These are phyloP conservation scores for Diutina ranongensis DNA, from an alignment of 1,139 yeast species.

Conservation along the genomic window DNA sequence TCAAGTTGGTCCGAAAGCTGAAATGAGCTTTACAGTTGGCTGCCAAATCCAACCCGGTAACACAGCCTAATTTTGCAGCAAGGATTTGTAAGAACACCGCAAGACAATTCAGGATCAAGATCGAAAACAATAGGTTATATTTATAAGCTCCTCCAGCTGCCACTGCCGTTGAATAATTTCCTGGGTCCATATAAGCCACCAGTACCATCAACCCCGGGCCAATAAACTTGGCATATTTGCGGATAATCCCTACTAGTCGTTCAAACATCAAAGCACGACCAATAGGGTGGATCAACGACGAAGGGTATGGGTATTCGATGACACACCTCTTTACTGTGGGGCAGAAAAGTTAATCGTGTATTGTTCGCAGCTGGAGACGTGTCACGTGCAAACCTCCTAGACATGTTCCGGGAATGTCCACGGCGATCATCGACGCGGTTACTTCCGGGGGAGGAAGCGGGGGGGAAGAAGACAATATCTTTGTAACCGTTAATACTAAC, in stretches of 20 bases:
- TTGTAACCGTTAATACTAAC: no score
- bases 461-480: no score
- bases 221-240: conserved; percentile 14
- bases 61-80: conserved; percentile 68
- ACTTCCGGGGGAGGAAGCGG: no score
- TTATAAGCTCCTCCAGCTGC: conserved; percentile 64
- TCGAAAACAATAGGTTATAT: conserved; percentile 54
- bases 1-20: conserved; percentile 46
- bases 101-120: conserved; percentile 54
- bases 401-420: no score
- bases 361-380: no score
- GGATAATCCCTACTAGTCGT: conserved; percentile 1
- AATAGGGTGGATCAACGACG: no score
- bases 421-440: no score
- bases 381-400: no score
- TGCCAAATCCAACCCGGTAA: conserved; percentile 84
- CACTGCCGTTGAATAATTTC: conserved; percentile 73
- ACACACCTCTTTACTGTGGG: no score
- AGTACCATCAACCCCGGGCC: conserved; percentile 73
- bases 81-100: conserved; percentile 67
- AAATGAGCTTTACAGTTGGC: conserved; percentile 74
- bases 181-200: conserved; percentile 80
- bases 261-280: neutral
- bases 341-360: no score
- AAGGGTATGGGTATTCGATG: no score